These are phyloP conservation scores for Taphrina communis DNA, from an alignment of 1,139 yeast species.

Conservation along the genomic window DNA sequence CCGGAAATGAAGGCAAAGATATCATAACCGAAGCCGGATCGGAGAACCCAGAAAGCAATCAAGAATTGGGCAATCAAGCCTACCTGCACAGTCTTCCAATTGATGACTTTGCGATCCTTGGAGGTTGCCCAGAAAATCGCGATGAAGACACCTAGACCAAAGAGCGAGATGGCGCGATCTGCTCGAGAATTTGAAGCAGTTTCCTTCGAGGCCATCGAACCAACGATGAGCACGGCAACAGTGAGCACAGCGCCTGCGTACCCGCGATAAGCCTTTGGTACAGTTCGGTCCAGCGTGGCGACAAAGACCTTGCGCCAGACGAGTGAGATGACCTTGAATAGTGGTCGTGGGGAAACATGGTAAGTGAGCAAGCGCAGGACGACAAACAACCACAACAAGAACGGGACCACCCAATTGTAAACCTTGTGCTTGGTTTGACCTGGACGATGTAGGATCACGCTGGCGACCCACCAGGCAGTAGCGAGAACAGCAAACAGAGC, in stretches of 20 bases:
- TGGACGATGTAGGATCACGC: constrained; percentile 55
- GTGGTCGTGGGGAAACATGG: constrained; percentile 57
- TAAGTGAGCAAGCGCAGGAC: constrained; percentile 64
- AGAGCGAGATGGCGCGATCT: constrained; percentile 67
- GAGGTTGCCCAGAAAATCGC: constrained; percentile 59
- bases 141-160: constrained; percentile 62
- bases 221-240: constrained; percentile 59
- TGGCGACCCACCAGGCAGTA: constrained; percentile 72
- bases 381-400: constrained; percentile 61
- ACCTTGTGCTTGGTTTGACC: constrained; percentile 53
- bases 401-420: constrained; percentile 68
- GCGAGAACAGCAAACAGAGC: constrained; percentile 54
- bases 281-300: constrained; percentile 53
- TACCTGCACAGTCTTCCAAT: constrained; percentile 68
- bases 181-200: constrained; percentile 58
- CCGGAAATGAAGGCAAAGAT: constrained; percentile 67
- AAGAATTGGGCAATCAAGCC: constrained; percentile 69
- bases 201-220: constrained; percentile 64
- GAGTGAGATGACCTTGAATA: constrained; percentile 50
- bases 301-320: constrained; percentile 58
- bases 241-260: constrained; percentile 53
- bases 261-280: constrained; percentile 39
- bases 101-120: constrained; percentile 57
- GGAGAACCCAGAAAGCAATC: constrained; percentile 65
- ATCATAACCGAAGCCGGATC: constrained; percentile 68